Evolutionary conservation across 2,329 filamentous ascomycete species (phyloP).

Genomic region (Septoria linicola): DNA sequence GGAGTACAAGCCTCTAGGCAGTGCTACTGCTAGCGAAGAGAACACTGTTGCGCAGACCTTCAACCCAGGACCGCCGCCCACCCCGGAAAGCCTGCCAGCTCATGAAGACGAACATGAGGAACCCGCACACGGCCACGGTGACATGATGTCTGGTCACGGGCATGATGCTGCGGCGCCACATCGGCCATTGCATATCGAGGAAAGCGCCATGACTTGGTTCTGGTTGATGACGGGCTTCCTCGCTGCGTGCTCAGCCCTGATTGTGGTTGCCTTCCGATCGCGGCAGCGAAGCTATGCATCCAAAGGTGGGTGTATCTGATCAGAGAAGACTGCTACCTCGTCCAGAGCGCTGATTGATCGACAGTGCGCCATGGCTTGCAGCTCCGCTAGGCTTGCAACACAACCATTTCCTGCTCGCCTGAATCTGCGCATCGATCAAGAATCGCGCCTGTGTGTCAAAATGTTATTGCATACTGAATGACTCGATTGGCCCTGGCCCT

Average conservation of each 20-base stretch:
- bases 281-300: no score
- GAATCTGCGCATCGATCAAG: no score
- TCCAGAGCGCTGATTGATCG: no score
- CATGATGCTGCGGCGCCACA: conserved; percentile 1
- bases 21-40: neutral
- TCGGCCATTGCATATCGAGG: conserved; percentile 6
- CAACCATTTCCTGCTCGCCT: no score
- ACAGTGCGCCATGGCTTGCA: no score
- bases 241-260: neutral
- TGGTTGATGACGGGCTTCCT: conserved; percentile 3
- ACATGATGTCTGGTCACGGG: conserved; percentile 7
- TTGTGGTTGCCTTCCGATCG: neutral
- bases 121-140: neutral
- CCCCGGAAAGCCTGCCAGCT: neutral
- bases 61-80: neutral
- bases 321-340: no score
- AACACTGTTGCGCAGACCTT: neutral
- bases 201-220: conserved; percentile 13
- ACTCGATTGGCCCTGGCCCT: no score
- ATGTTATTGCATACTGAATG: no score
- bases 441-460: no score
- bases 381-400: no score
- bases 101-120: conserved; percentile 3
- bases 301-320: no score
- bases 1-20: conserved; percentile 13